Evolutionary conservation across 139 green algal genomes (phyloP), one percentile per base, ranked within the genome.

Genomic region (Picochlorum costavermella): DNA sequence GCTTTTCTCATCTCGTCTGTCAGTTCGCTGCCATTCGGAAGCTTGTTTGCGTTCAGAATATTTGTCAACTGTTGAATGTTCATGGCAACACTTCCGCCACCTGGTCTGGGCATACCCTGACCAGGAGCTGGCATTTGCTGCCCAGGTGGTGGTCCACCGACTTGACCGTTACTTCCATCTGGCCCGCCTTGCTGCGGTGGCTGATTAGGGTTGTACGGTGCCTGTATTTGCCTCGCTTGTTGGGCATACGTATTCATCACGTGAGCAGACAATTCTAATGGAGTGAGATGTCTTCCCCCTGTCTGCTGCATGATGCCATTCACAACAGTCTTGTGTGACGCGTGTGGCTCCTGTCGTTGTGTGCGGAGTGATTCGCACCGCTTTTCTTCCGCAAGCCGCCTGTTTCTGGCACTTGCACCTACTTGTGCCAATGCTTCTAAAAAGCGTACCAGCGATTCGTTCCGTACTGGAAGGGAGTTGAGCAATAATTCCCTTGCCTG

Each of bases 401-500:
- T 51, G 37, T 65, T 59, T 61, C 67, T 65, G 51, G 72, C 74
- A 37, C 65, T 65, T 25, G 55, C 30, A 16, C 64, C 71, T 37
- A 77, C 57, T 63, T 73, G 63, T 60, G 51, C 58, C 60, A 80
- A 60, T 12, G 57, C 63, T 60, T 75, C 62, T 26, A 72, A 49
- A 63, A 64, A 66, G 36, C 40, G 53, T 43, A 64, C 63, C 28
- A 84, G 63, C n/a, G 57, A 56, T 29, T 61, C 55, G 49, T 79
- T 67, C 1, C 63, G 63, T 50, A 79, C 66, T 8, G 77, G 77
- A 61, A 84, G 70, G 25, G 26, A 63, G 12, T 25, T 20, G 43
- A 70, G 30, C 8, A 84, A 61, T 58, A 84, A 57, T 60, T 80
- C 65, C 5, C 77, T 68, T 5, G 76, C 73, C 48, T 67, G 44